Evolutionary conservation across 345 rosid genomes (phyloP).

Genomic region (Balakata baccata): DNA sequence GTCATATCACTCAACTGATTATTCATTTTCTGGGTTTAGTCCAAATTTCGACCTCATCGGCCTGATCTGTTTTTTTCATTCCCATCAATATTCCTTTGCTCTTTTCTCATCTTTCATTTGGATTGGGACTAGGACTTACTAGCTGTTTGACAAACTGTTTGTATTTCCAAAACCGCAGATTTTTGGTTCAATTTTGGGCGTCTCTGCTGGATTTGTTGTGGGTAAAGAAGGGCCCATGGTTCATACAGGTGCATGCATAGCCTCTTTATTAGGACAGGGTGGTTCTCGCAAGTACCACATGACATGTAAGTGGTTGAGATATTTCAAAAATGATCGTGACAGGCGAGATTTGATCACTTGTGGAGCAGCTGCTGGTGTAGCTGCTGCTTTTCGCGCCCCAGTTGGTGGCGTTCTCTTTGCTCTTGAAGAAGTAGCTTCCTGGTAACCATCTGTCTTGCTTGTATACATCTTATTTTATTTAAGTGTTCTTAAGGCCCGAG

Average conservation of each 20-base stretch:
- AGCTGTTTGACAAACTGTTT: background rate
- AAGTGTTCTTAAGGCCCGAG: background rate
- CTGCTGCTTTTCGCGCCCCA: conserved; percentile 96
- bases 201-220: conserved; percentile 82
- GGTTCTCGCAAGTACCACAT: conserved; percentile 75
- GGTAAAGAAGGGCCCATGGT: conserved; percentile 99
- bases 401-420: conserved; percentile 98
- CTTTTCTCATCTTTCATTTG: background rate
- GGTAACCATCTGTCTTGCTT: conserved; percentile 39
- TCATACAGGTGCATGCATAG: conserved; percentile 92
- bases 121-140: background rate
- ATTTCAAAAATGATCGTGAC: conserved; percentile 85
- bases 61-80: background rate
- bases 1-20: too few relatives aligned
- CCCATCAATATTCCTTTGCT: background rate
- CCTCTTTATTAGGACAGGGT: conserved; percentile 85
- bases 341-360: conserved; percentile 82
- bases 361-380: conserved; percentile 96
- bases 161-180: conserved; percentile 43
- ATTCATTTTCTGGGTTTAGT: too few relatives aligned
- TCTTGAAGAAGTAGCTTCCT: conserved; percentile 93
- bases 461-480: background rate
- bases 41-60: too few relatives aligned
- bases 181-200: conserved; percentile 87
- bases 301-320: conserved; percentile 89